Evolutionary conservation across 192 early-diverging fungal species (phyloP), one percentile per base, ranked within the genome.

Genomic region (Allomyces macrogynus): DNA sequence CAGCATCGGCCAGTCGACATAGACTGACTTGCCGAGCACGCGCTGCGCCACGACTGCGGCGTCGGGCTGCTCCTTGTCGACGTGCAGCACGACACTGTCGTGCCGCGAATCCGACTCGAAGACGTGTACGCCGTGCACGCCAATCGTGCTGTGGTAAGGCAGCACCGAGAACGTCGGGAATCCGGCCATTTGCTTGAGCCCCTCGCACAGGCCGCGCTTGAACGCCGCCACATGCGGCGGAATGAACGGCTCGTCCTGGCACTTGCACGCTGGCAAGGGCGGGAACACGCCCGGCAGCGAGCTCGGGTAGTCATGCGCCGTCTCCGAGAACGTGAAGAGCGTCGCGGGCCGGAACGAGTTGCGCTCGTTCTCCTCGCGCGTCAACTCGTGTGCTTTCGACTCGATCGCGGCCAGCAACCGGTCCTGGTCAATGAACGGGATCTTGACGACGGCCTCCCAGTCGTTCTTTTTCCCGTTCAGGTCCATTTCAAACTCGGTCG

Each of bases 361-460:
- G 24, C 95, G 84, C 24, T 68, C 66, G 10, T 66, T 68, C 68
- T 95, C 92, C 24, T 91, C 89, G 9, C 80, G 74, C 1, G 79
- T 79, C 25, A 97, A 70, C 57, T 78, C 67, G 62, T 80, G 73
- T 23, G 87, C 85, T 10, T 76, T 76, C 57, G 80, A 77, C 25
- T 77, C 71, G 81, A 99, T 89, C 0, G 91, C 94, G 12, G 76
- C 68, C 62, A 90, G 72, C 43, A 99, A 79, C 62, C 91, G 80
- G n/a, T 83, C 73, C 68, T 92, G 82, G 63, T 99, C 91, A 64
- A 97, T 96, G 72, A 99, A 99, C 10, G 93, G 89, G 63, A 99
- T 87, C 62, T 90, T 82, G n/a, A 96, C 92, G n/a, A 99, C 86
- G 20, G 92, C 94, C 77, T 99, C 94, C 93, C 94, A 99, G 5